Evolutionary conservation across 2,329 filamentous ascomycete species (phyloP), one percentile per base, ranked within the genome.

Genomic region (Cytospora paraplurivora): DNA sequence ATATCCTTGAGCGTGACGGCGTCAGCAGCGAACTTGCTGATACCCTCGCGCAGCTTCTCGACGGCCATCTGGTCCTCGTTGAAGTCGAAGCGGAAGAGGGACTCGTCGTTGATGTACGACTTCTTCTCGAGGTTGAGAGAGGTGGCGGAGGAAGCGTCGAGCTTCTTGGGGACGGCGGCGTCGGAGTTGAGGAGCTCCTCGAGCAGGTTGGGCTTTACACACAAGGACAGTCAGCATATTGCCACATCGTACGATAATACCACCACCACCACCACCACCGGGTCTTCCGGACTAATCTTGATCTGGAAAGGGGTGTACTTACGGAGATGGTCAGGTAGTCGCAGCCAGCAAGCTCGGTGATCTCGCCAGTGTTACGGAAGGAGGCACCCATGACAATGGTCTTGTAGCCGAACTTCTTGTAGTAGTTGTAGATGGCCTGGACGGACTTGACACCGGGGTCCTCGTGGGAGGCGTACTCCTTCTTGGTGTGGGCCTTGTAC

Each of bases 341-440:
- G 78, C 93, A 97, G 76, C 95, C 95, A 76, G 94, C 94, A 67
- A 99, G 88, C 85, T 99, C 95, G 55, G 92, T 98, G 80, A 99
- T 96, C 85, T 99, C 95, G 75, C 95, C 95, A 68, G 83, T 83
- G 85, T 90, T 98, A 78, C 95, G 89, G 92, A 99, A 99, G 49
- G 93, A 97, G 71, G 95, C 95, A 76, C 95, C 95, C 95, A 99
- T 99, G 81, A 99, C 95, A 73, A 98, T 97, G 79, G 95, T 99
- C 74, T 96, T 97, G 89, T 99, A 97, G 79, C 91, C 92, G 79
- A 83, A 92, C 87, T 98, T 98, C 92, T 99, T 99, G 90, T 99
- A 99, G 91, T 99, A 99, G 88, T 99, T 95, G 88, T 90, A 99
- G 84, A 99, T 99, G 79, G 74, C 76, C 85, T 94, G 86, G 76